Conservation (phyloP, 768 basidiomycete species). For the Termitomyces sp. region DNA sequence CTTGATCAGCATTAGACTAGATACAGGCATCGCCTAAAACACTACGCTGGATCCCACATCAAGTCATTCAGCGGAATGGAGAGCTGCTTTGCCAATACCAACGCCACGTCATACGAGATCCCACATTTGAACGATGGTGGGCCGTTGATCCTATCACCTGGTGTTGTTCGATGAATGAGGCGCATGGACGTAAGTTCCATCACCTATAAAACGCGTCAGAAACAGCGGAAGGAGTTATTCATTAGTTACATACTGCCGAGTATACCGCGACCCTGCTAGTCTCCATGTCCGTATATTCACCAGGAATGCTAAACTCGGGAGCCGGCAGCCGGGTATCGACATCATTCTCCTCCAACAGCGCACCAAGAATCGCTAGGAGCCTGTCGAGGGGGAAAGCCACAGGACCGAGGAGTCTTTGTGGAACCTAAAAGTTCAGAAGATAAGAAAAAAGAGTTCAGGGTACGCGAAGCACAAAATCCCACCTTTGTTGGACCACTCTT, state of each 20-base stretch:
- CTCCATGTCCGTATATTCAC: conserved; percentile 78
- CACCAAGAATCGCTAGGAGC: conserved; percentile 62
- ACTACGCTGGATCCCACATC: conserved; percentile 59
- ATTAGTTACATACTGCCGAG: conserved; percentile 46
- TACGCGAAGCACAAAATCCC: not conserved
- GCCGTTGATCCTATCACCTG: conserved; percentile 62
- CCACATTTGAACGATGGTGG: conserved; percentile 74
- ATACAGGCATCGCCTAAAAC: not conserved
- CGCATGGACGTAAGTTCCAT: conserved; percentile 63
- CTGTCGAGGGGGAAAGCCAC: conserved; percentile 43
- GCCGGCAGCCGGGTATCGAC: conserved; percentile 43
- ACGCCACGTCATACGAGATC: conserved; percentile 56
- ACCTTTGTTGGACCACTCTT: conserved; percentile 38
- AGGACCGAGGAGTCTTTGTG: conserved; percentile 43
- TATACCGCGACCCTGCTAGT: conserved; percentile 62
- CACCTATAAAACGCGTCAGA: conserved; percentile 42
- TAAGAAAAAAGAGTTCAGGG: not conserved
- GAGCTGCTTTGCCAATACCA: conserved; percentile 57
- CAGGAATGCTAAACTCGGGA: conserved; percentile 51
- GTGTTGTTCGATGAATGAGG: conserved; percentile 63
- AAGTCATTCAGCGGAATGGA: conserved; percentile 61
- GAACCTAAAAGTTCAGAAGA: conserved; percentile 40
- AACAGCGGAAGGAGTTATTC: not conserved
- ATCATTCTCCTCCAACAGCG: conserved; percentile 74
- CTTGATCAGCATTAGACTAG: not conserved